Evolutionary conservation across 192 early-diverging fungal species (phyloP).

Genomic region (Diversispora eburnea): DNA sequence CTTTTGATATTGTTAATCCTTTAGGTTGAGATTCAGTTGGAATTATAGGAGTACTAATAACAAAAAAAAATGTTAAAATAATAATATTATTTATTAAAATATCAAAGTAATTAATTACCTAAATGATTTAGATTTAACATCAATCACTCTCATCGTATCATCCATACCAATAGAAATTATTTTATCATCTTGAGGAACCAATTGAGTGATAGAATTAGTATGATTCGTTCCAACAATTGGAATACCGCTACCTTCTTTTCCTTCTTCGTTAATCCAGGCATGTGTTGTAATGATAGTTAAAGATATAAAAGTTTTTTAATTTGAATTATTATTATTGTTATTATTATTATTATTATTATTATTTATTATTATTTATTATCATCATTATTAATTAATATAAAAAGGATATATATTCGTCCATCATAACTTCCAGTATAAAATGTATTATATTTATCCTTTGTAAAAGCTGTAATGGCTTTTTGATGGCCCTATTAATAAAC

Average conservation of each 20-base stretch:
- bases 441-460: constrained; percentile 48
- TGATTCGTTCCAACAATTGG: constrained; percentile 63
- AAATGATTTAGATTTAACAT: constrained; percentile 34
- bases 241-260: constrained; percentile 37
- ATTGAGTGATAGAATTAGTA: constrained; percentile 67
- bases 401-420: constrained; percentile 67
- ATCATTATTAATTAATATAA: not conserved
- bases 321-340: not conserved
- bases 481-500: constrained; percentile 62
- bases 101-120: constrained; percentile 26
- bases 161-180: constrained; percentile 73
- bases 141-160: constrained; percentile 55
- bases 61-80: constrained; percentile 18
- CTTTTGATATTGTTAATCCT: constrained; percentile 46
- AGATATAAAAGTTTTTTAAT: not conserved
- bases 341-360: no score
- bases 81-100: not conserved
- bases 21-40: constrained; percentile 50
- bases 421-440: constrained; percentile 91
- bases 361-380: no score
- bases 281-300: not conserved
- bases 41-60: constrained; percentile 43
- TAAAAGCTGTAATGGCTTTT: constrained; percentile 78
- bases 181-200: constrained; percentile 44
- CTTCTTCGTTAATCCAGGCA: constrained; percentile 53